A percentile compares a stretch with the other conserved stretches of the same genome.
Evolutionary conservation across 345 rosid species (phyloP).

Genomic region (Populus ilicifolia): DNA sequence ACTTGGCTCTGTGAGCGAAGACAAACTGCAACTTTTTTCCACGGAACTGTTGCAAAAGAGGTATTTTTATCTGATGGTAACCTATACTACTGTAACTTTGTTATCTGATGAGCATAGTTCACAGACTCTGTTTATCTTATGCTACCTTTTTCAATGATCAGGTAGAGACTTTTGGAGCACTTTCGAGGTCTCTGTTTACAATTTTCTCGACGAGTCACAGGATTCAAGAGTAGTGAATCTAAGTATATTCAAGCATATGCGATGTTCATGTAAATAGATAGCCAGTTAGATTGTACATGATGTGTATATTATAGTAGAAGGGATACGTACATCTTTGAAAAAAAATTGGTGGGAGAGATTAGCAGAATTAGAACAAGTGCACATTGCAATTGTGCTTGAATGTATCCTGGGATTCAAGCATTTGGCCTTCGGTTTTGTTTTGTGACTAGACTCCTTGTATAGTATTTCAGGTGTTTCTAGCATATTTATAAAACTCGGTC

Average conservation of each 20-base stretch:
- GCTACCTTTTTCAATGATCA: background rate
- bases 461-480: too few relatives aligned
- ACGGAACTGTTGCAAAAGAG: background rate
- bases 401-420: too few relatives aligned
- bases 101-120: background rate
- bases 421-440: too few relatives aligned
- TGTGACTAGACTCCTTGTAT: too few relatives aligned
- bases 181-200: background rate
- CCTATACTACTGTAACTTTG: background rate
- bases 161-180: background rate
- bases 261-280: background rate
- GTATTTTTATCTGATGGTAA: background rate
- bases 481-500: too few relatives aligned
- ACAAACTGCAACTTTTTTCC: constrained; percentile 9
- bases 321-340: background rate
- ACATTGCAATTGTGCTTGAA: too few relatives aligned
- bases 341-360: background rate
- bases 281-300: background rate
- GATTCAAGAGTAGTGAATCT: background rate
- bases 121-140: background rate
- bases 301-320: too few relatives aligned
- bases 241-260: background rate
- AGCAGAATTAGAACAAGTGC: background rate
- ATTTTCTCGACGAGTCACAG: background rate
- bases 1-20: constrained; percentile 7